phyloP scores from a whole-genome alignment of 2,329 filamentous ascomycete genomes.

The Apiospora malaysiana region DNA sequence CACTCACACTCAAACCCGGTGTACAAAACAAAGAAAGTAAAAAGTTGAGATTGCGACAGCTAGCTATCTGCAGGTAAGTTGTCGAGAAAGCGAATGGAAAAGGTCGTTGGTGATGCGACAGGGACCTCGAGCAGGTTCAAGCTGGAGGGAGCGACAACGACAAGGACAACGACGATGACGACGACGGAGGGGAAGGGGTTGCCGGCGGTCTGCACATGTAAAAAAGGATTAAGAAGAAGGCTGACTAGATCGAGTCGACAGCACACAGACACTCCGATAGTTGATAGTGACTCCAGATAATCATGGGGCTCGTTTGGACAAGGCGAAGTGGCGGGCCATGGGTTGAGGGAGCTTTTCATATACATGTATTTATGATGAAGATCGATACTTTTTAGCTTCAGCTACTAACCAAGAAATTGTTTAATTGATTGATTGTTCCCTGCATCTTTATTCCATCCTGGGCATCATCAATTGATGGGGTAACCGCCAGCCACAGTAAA shows the following conservation, averaged over 20 bases:
- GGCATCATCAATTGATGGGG: constrained; percentile 22
- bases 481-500: constrained; percentile 29
- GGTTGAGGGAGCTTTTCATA: no score
- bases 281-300: background rate
- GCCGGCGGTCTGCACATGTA: background rate
- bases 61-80: background rate
- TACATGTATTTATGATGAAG: background rate
- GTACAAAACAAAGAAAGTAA: background rate
- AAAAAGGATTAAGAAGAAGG: background rate
- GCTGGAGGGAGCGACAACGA: background rate
- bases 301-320: background rate
- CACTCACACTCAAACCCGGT: no score
- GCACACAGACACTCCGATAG: background rate
- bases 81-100: background rate
- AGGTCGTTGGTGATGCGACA: background rate
- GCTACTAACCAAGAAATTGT: background rate
- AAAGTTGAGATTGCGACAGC: background rate
- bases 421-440: background rate
- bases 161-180: background rate
- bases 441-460: background rate
- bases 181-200: background rate
- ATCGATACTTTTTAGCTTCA: background rate
- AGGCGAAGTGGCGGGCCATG: no score
- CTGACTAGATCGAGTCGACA: background rate
- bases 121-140: background rate